These are phyloP conservation scores for Danielozyma ontarioensis DNA, from an alignment of 805 yeast species.

Conservation along the genomic window DNA sequence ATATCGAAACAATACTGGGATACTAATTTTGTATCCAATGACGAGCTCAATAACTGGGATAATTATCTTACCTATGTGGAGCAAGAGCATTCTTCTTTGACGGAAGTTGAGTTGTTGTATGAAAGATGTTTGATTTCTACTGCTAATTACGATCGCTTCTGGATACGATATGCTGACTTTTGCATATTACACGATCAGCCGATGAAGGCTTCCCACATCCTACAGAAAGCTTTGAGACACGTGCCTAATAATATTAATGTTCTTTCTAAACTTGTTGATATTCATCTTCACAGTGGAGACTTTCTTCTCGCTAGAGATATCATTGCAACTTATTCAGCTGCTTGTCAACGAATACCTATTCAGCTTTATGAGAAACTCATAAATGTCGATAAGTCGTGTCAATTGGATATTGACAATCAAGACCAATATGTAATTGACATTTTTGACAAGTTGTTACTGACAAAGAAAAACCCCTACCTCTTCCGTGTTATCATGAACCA, in stretches of 20 bases:
- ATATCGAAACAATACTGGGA: slow-evolving; percentile 34
- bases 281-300: slow-evolving; percentile 36
- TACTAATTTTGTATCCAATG: slow-evolving; percentile 25
- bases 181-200: slow-evolving; percentile 20
- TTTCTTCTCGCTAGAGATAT: slow-evolving; percentile 31
- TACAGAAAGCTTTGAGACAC: slow-evolving; percentile 30
- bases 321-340: slow-evolving; percentile 21
- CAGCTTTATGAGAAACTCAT: slow-evolving; percentile 39
- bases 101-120: slow-evolving; percentile 32
- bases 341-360: slow-evolving; percentile 20
- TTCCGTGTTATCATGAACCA: too few species aligned
- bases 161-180: slow-evolving; percentile 48
- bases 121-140: slow-evolving; percentile 46
- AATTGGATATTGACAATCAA: slow-evolving; percentile 18
- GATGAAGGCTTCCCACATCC: slow-evolving; percentile 33
- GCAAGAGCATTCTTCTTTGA: slow-evolving; percentile 8
- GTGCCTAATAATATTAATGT: slow-evolving; percentile 22
- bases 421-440: slow-evolving; percentile 21
- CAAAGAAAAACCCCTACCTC: too few species aligned
- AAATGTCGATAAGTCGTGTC: slow-evolving; percentile 33
- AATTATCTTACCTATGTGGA: slow-evolving; percentile 54
- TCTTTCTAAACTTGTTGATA: slow-evolving; percentile 38
- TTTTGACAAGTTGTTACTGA: too few species aligned
- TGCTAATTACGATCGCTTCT: slow-evolving; percentile 41
- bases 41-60: slow-evolving; percentile 57